Evolutionary conservation across 805 yeast species (phyloP).

Genomic region (Candida berthetii): DNA sequence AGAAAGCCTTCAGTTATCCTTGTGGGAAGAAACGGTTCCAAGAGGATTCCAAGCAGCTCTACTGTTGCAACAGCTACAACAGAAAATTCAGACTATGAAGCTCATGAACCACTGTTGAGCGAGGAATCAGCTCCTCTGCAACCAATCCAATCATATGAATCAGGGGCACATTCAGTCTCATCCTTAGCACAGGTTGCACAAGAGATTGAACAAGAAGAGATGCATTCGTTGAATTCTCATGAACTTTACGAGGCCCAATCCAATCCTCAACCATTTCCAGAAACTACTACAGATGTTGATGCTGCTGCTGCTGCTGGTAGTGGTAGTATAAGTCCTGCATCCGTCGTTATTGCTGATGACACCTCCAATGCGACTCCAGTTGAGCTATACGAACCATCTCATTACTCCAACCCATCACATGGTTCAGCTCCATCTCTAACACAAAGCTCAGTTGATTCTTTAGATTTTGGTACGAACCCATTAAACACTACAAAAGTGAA

Average conservation of each 20-base stretch:
- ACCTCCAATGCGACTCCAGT: not conserved
- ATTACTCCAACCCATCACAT: slow-evolving; percentile 1
- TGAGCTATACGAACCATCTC: not conserved
- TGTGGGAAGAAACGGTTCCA: slow-evolving; percentile 8
- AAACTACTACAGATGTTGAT: not conserved
- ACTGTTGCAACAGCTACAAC: not conserved
- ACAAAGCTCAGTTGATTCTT: slow-evolving; percentile 9
- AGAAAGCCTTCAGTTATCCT: slow-evolving; percentile 14
- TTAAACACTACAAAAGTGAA: slow-evolving; percentile 11
- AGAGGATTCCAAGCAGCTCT: not conserved
- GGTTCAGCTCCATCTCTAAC: not conserved
- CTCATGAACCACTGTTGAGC: too few relatives aligned
- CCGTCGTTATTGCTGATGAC: not conserved
- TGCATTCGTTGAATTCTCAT: not conserved
- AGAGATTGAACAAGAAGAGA: not conserved
- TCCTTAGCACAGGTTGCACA: not conserved
- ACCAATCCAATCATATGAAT: not conserved
- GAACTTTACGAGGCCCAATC: not conserved
- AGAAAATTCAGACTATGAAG: not conserved
- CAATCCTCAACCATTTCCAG: not conserved
- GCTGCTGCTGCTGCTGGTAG: not conserved
- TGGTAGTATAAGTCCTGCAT: not conserved
- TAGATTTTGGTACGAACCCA: slow-evolving; percentile 16
- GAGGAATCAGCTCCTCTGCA: not conserved
- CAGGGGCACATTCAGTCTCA: not conserved